These are phyloP conservation scores for Coniophora puteana DNA, from an alignment of 1,284 basidiomycete genomes.

Conservation along the genomic window DNA sequence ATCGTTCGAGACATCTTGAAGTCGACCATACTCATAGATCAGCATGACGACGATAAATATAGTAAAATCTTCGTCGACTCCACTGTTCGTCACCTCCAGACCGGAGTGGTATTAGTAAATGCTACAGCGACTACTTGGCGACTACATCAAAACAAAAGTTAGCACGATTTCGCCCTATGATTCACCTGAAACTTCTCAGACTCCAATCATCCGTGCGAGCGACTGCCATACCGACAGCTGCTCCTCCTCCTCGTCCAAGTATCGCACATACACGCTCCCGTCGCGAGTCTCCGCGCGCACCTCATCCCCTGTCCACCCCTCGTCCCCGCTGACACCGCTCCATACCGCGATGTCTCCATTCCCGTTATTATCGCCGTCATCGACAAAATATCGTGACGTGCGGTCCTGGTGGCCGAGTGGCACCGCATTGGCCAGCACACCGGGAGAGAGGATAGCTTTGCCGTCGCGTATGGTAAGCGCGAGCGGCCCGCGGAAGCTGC, in stretches of 20 bases:
- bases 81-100: too few species aligned
- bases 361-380: too few species aligned
- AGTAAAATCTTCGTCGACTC: too few species aligned
- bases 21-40: too few species aligned
- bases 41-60: too few species aligned
- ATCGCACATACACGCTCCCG: slow-evolving; percentile 30
- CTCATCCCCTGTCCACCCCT: slow-evolving; percentile 33
- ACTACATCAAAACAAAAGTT: neutral
- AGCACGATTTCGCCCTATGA: neutral
- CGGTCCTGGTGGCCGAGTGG: slow-evolving; percentile 26
- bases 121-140: neutral
- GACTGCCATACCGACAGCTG: slow-evolving; percentile 4
- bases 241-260: slow-evolving; percentile 25
- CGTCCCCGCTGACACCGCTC: slow-evolving; percentile 12
- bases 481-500: slow-evolving; percentile 33
- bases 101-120: too few species aligned
- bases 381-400: slow-evolving; percentile 31
- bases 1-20: too few species aligned
- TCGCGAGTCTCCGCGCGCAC: slow-evolving; percentile 25
- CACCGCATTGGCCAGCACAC: slow-evolving; percentile 19
- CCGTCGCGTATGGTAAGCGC: slow-evolving; percentile 24
- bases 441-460: slow-evolving; percentile 21
- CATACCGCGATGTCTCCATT: neutral
- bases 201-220: slow-evolving; percentile 6
- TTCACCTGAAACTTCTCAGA: neutral